A percentile compares a stretch with the other conserved stretches of the same genome.
Evolutionary conservation across 805 yeast genomes (phyloP).

Genomic region (Komagataella pseudopastoris): DNA sequence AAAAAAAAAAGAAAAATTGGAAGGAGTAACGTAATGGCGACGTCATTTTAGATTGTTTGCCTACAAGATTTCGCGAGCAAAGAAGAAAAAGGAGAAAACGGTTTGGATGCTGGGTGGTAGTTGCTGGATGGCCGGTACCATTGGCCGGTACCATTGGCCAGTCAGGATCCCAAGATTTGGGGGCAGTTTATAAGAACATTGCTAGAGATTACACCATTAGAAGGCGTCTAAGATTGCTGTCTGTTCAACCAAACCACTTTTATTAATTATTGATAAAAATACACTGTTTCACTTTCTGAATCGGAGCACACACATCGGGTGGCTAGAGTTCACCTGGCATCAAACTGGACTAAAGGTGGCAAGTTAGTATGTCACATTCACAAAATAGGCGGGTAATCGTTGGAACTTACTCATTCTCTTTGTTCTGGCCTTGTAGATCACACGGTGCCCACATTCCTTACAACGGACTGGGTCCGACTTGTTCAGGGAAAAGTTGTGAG

Average conservation of each 20-base stretch:
- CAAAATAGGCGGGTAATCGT: slow-evolving; percentile 7
- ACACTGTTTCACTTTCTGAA: not conserved
- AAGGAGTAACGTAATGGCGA: not conserved
- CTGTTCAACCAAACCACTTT: not conserved
- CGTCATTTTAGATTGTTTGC: not conserved
- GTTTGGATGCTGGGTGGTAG: not conserved
- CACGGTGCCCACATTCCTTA: slow-evolving; percentile 97
- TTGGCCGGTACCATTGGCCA: no score
- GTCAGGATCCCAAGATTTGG: not conserved
- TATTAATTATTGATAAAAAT: no score
- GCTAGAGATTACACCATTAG: not conserved
- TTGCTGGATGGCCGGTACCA: not conserved
- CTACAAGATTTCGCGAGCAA: not conserved
- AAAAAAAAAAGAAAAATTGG: not conserved
- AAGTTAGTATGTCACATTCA: not conserved
- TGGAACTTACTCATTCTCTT: slow-evolving; percentile 71
- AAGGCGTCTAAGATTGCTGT: not conserved
- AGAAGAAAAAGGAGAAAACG: not conserved
- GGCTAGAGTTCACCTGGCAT: slow-evolving; percentile 39
- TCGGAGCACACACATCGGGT: no score
- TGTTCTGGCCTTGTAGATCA: slow-evolving; percentile 91
- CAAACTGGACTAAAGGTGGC: slow-evolving; percentile 42
- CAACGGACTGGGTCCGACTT: slow-evolving; percentile 97
- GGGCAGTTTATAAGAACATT: not conserved
- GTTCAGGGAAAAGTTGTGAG: slow-evolving; percentile 72